A percentile compares a stretch with the other conserved stretches of the same genome.
Evolutionary conservation across 2,329 filamentous ascomycete species (phyloP).

Genomic region (Verticillium zaregamsianum): DNA sequence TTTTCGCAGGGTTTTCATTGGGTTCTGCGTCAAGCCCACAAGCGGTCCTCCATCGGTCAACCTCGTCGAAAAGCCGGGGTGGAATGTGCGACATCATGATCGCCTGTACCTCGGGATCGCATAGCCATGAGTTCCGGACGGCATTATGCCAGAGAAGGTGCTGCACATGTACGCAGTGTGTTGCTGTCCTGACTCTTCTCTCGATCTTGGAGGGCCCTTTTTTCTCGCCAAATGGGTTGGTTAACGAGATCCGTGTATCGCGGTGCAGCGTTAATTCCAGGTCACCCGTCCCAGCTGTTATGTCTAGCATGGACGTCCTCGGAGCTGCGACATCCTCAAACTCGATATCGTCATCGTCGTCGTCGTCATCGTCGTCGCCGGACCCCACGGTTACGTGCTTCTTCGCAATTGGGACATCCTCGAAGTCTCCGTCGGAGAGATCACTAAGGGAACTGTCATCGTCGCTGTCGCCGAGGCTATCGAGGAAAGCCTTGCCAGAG

Average conservation of each 20-base stretch:
- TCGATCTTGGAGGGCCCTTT: constrained; percentile 86
- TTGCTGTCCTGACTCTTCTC: constrained; percentile 68
- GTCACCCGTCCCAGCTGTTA: constrained; percentile 55
- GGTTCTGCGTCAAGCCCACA: constrained; percentile 51
- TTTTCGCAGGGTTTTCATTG: constrained; percentile 20
- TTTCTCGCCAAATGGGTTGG: constrained; percentile 60
- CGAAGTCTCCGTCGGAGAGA: constrained; percentile 54
- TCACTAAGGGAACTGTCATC: constrained; percentile 48
- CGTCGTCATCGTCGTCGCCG: constrained; percentile 25
- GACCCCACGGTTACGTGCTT: constrained; percentile 29
- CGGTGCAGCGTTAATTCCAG: constrained; percentile 68
- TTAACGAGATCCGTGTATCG: constrained; percentile 55
- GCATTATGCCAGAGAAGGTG: constrained; percentile 87
- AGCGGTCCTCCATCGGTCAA: constrained; percentile 68
- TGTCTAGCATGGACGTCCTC: constrained; percentile 31
- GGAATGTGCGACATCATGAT: constrained; percentile 72
- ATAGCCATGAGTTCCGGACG: constrained; percentile 77
- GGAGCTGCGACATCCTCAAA: constrained; percentile 53
- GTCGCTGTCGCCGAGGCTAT: constrained; percentile 39
- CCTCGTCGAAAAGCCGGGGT: constrained; percentile 62
- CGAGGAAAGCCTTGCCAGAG: constrained; percentile 35
- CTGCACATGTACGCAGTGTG: constrained; percentile 87
- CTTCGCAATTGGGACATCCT: constrained; percentile 37
- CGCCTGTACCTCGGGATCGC: constrained; percentile 70
- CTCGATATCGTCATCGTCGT: constrained; percentile 55